Evolutionary conservation across 2,329 filamentous ascomycete genomes (phyloP).

Genomic region (Alternaria conjuncta): DNA sequence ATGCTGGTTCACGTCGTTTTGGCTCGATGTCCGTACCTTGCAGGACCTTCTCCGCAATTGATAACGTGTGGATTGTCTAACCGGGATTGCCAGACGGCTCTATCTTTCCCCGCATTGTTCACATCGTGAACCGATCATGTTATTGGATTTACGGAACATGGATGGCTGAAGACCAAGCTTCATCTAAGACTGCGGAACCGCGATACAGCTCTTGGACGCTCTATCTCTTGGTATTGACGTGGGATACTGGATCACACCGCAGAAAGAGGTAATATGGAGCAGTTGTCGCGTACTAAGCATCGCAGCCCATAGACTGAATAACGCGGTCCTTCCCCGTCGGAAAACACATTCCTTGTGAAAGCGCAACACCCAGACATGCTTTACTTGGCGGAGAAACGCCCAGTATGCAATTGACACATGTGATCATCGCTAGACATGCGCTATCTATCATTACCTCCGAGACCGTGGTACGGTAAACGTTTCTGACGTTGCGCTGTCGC

Average conservation of each 20-base stretch:
- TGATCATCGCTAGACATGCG: neutral
- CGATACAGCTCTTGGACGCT: neutral
- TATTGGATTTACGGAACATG: neutral
- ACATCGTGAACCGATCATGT: neutral
- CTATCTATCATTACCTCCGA: neutral
- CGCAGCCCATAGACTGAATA: neutral
- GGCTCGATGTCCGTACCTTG: neutral
- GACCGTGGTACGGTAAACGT: neutral
- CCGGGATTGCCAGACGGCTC: neutral
- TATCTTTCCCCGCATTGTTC: conserved; percentile 2
- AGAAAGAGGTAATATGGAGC: neutral
- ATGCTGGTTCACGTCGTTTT: neutral
- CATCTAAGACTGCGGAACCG: neutral
- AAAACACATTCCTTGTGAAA: neutral
- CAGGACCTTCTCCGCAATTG: conserved; percentile 5
- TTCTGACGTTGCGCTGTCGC: neutral
- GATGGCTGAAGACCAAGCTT: neutral
- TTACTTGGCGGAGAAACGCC: neutral
- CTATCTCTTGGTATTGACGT: neutral
- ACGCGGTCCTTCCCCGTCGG: neutral
- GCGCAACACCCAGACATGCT: neutral
- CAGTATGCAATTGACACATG: neutral
- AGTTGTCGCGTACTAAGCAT: neutral
- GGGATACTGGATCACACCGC: neutral
- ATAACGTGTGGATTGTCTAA: neutral